Evolutionary conservation across 116 monocot genomes (phyloP).

Genomic region (Papilionanthe hybrid): DNA sequence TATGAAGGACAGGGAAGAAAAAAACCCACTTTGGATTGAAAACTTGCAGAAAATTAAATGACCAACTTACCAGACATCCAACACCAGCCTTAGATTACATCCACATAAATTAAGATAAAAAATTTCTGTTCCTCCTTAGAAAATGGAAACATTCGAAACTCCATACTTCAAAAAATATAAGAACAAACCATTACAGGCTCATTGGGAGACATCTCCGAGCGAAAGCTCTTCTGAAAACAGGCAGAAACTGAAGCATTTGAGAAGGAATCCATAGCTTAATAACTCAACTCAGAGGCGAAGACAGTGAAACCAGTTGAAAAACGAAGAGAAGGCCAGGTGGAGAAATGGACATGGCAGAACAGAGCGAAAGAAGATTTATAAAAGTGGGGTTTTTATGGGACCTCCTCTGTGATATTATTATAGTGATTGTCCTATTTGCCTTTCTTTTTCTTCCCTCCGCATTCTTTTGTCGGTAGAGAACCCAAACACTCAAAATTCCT

Average conservation of each 20-base stretch:
- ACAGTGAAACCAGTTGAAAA: not conserved
- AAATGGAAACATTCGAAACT: not conserved
- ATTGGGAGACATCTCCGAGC: slow-evolving; percentile 6
- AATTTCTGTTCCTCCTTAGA: too few relatives aligned
- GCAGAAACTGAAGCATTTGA: slow-evolving; percentile 8
- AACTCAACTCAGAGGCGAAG: not conserved
- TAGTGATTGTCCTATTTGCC: not conserved
- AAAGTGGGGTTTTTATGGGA: slow-evolving; percentile 6
- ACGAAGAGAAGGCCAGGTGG: not conserved
- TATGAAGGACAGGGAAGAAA: not conserved
- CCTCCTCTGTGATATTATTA: not conserved
- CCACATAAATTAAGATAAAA: too few relatives aligned
- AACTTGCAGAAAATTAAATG: too few relatives aligned
- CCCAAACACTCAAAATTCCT: slow-evolving; percentile 1
- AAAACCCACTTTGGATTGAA: too few relatives aligned
- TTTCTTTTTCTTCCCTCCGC: slow-evolving; percentile 9
- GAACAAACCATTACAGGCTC: slow-evolving; percentile 43
- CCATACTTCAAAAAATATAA: not conserved
- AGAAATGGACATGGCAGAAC: not conserved
- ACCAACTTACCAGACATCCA: too few relatives aligned
- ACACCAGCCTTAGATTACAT: too few relatives aligned
- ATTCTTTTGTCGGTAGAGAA: slow-evolving; percentile 34
- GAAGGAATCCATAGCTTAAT: slow-evolving; percentile 11
- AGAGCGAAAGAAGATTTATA: slow-evolving; percentile 9
- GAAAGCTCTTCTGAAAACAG: not conserved